Percentiles rank a stretch among this genome's conserved stretches.
Conservation (phyloP, 345 rosid species). For the Citrus australasica region DNA sequence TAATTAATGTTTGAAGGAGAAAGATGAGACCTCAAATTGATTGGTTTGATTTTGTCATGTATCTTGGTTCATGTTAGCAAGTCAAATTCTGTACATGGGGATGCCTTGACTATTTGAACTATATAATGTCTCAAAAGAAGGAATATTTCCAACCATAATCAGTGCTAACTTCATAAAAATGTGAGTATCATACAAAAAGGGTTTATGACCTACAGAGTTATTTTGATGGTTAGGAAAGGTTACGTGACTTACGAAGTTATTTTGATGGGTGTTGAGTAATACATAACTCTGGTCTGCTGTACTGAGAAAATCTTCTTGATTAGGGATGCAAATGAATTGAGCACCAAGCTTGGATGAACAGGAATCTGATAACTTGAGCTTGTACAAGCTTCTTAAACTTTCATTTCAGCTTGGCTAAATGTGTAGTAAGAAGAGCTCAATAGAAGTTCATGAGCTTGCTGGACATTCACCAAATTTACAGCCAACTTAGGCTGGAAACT, state of each 20-base stretch:
- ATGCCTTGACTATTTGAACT: background rate
- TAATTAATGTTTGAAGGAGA: background rate
- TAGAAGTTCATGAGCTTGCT: background rate
- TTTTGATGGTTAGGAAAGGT: background rate
- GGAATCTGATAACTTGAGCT: background rate
- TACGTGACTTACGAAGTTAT: background rate
- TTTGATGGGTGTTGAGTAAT: background rate
- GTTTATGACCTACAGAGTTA: background rate
- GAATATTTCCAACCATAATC: background rate
- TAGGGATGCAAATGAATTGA: background rate
- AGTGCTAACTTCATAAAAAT: background rate
- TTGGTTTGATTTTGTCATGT: background rate
- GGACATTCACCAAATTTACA: background rate
- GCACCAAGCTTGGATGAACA: background rate
- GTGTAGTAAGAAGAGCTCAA: background rate
- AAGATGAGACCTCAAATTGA: background rate
- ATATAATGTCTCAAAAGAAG: background rate
- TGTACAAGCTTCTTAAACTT: background rate
- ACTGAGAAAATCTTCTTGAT: background rate
- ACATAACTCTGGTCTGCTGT: background rate
- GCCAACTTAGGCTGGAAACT: background rate
- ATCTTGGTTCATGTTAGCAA: constrained; percentile 4
- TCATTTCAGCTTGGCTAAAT: background rate
- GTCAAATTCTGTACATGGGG: background rate
- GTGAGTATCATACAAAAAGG: background rate